Conservation (phyloP, 768 basidiomycete genomes). For the Calocera viscosa region DNA sequence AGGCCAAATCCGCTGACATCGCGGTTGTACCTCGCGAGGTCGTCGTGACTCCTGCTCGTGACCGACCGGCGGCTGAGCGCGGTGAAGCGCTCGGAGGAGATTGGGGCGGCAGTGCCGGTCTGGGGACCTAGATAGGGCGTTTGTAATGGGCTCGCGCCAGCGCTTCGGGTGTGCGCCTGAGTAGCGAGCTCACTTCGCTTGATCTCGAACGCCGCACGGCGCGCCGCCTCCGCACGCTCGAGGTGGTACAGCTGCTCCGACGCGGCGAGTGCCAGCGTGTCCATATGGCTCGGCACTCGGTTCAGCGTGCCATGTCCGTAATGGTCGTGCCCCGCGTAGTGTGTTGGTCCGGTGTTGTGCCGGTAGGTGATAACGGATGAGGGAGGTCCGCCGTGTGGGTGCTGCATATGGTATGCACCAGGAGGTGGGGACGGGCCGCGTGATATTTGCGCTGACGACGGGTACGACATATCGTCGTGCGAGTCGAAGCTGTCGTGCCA, state of each 20-base stretch:
- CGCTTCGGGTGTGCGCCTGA: slow-evolving; percentile 30
- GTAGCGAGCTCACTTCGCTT: slow-evolving; percentile 47
- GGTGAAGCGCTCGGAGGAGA: slow-evolving; percentile 4
- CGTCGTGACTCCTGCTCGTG: slow-evolving; percentile 5
- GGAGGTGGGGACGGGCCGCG: slow-evolving; percentile 10
- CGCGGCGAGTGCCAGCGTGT: slow-evolving; percentile 41
- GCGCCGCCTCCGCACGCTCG: slow-evolving; percentile 70
- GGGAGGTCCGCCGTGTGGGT: slow-evolving; percentile 21
- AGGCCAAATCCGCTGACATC: slow-evolving; percentile 3
- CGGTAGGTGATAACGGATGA: slow-evolving; percentile 48
- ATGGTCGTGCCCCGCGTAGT: slow-evolving; percentile 3
- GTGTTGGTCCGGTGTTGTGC: slow-evolving; percentile 7
- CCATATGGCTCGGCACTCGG: slow-evolving; percentile 28
- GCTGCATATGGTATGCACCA: slow-evolving; percentile 18
- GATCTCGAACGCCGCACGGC: slow-evolving; percentile 78
- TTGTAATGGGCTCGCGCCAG: slow-evolving; percentile 22
- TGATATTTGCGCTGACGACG: slow-evolving; percentile 10
- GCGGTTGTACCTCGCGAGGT: slow-evolving; percentile 1
- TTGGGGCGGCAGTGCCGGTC: slow-evolving; percentile 5
- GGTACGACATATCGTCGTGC: background rate
- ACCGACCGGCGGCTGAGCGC: background rate
- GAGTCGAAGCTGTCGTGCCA: slow-evolving; percentile 17
- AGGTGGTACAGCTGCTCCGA: slow-evolving; percentile 84
- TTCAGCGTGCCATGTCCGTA: slow-evolving; percentile 8
- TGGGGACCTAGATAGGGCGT: slow-evolving; percentile 19